phyloP scores from a whole-genome alignment of 2,329 filamentous ascomycete species.

The Tolypocladium album region DNA sequence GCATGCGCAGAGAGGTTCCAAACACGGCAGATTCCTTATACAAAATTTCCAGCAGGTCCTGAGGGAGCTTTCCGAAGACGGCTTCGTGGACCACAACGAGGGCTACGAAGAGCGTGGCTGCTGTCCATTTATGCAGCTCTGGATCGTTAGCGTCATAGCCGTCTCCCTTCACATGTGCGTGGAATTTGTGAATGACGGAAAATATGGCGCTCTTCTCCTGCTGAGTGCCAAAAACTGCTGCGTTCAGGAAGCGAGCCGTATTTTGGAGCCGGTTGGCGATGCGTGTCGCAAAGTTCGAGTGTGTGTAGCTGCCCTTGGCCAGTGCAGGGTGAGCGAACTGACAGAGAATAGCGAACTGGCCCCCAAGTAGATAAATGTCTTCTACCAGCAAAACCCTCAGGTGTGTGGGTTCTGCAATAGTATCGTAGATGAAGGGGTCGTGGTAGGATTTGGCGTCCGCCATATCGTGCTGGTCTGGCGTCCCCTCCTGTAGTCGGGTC shows the following conservation, averaged over 20 bases:
- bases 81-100: conserved; percentile 22
- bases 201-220: conserved; percentile 22
- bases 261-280: conserved; percentile 23
- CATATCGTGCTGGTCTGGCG: not conserved
- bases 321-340: conserved; percentile 28
- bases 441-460: not conserved
- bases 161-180: conserved; percentile 19
- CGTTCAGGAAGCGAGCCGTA: conserved; percentile 27
- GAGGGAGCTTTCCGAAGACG: conserved; percentile 20
- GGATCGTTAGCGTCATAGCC: conserved; percentile 24
- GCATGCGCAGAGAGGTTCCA: conserved; percentile 18
- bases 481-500: not conserved
- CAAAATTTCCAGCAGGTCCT: conserved; percentile 12
- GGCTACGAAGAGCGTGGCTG: conserved; percentile 26
- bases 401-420: conserved; percentile 9
- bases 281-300: conserved; percentile 26
- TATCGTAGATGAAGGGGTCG: conserved; percentile 9
- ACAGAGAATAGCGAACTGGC: conserved; percentile 21
- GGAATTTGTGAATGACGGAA: conserved; percentile 22
- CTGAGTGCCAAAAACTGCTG: conserved; percentile 22
- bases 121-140: conserved; percentile 27
- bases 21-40: conserved; percentile 16
- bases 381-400: conserved; percentile 7
- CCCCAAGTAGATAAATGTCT: conserved; percentile 11
- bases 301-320: conserved; percentile 22